Evolutionary conservation across 225 moss, liverwort and hornwort genomes (phyloP).

Genomic region (Pleurozium schreberi): DNA sequence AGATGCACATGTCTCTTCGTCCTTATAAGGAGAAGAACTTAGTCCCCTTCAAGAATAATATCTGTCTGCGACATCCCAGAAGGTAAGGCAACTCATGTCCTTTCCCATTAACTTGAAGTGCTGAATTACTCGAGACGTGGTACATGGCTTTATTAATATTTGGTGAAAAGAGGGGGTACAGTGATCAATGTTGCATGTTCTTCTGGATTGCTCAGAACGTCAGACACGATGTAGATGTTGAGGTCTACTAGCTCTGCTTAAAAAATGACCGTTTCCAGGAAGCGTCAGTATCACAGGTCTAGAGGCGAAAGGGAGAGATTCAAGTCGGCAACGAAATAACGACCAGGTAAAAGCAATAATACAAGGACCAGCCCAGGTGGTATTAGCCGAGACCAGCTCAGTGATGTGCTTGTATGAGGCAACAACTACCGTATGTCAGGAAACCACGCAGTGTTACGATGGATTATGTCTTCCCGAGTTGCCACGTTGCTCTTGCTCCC

Average conservation of each 20-base stretch:
- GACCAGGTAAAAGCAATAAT: neutral
- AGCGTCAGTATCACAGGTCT: neutral
- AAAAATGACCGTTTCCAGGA: neutral
- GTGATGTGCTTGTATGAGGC: neutral
- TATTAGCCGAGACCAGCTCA: neutral
- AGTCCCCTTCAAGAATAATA: neutral
- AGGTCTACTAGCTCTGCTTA: neutral
- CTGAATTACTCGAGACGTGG: neutral
- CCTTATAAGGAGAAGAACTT: neutral
- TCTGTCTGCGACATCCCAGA: neutral
- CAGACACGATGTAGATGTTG: neutral
- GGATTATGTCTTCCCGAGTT: neutral
- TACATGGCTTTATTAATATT: conserved; percentile 1
- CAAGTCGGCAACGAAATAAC: neutral
- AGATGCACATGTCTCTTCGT: neutral
- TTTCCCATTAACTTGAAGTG: neutral
- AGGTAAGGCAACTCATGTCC: neutral
- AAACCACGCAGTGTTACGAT: neutral
- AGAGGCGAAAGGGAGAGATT: neutral
- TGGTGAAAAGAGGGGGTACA: neutral
- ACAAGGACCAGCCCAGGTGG: neutral
- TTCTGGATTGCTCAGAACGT: neutral
- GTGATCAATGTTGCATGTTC: conserved; percentile 19
- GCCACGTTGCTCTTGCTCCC: neutral
- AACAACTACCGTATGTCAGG: neutral